These are phyloP conservation scores for Russula ochroleuca DNA, from an alignment of 768 basidiomycete genomes.

Conservation along the genomic window DNA sequence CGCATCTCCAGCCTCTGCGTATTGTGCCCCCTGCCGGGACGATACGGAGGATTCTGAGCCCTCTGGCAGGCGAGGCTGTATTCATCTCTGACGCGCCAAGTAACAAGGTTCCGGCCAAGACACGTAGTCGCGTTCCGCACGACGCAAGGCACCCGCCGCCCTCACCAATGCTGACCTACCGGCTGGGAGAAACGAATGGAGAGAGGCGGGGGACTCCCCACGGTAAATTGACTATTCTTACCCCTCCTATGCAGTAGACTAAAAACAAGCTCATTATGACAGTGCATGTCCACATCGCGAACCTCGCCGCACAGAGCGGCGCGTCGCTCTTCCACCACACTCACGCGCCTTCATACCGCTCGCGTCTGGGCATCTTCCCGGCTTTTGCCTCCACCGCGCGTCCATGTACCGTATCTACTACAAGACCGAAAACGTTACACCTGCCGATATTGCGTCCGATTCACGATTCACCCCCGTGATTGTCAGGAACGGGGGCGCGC, in stretches of 20 bases:
- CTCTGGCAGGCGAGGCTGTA: conserved; percentile 34
- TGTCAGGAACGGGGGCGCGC: conserved; percentile 40
- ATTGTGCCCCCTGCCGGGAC: conserved; percentile 28
- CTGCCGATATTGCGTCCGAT: conserved; percentile 39
- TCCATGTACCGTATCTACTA: conserved; percentile 72
- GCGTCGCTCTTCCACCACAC: conserved; percentile 82
- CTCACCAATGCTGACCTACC: background rate
- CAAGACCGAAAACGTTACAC: conserved; percentile 68
- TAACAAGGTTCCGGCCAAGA: conserved; percentile 30
- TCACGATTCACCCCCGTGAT: conserved; percentile 59
- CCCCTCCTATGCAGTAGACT: background rate
- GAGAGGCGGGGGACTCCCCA: conserved; percentile 29
- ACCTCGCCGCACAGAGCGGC: conserved; percentile 85
- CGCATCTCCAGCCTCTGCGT: conserved; percentile 42
- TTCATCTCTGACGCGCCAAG: conserved; percentile 7
- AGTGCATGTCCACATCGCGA: conserved; percentile 74
- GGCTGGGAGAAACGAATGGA: background rate
- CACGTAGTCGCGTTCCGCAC: conserved; percentile 67
- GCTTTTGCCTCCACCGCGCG: conserved; percentile 24
- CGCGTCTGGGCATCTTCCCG: conserved; percentile 22
- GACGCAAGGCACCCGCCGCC: conserved; percentile 38
- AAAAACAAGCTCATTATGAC: conserved; percentile 20
- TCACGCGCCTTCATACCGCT: conserved; percentile 51
- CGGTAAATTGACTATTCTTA: conserved; percentile 30
- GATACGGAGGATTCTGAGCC: conserved; percentile 35